Percentiles rank a stretch among this genome's conserved stretches.
Evolutionary conservation across 192 early-diverging fungal genomes (phyloP).

Genomic region (Podila epigama): DNA sequence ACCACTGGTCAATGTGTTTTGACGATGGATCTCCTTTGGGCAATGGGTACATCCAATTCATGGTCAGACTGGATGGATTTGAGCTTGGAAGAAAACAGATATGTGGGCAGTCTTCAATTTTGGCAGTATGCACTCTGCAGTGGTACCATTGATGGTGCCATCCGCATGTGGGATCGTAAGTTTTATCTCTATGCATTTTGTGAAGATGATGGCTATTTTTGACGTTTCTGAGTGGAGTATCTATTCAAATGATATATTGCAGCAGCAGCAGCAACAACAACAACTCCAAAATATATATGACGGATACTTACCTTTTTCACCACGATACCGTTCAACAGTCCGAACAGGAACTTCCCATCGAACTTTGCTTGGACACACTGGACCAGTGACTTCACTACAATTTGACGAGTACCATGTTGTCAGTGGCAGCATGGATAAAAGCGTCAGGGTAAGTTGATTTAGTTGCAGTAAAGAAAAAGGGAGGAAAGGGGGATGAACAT

Average conservation of each 20-base stretch:
- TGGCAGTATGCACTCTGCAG: slow-evolving; percentile 76
- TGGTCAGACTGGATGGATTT: slow-evolving; percentile 38
- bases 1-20: slow-evolving; percentile 67
- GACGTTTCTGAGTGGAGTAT: too few species aligned
- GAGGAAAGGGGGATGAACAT: too few species aligned
- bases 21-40: slow-evolving; percentile 76
- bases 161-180: slow-evolving; percentile 82
- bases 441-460: slow-evolving; percentile 53
- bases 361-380: slow-evolving; percentile 71
- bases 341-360: slow-evolving; percentile 77
- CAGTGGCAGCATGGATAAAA: slow-evolving; percentile 73
- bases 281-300: too few species aligned
- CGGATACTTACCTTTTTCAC: too few species aligned
- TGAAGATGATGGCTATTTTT: too few species aligned
- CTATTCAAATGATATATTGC: too few species aligned
- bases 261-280: too few species aligned
- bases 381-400: slow-evolving; percentile 65
- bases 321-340: too few species aligned
- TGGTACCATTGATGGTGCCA: slow-evolving; percentile 74
- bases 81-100: slow-evolving; percentile 50
- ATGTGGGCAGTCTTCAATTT: slow-evolving; percentile 77
- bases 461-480: background rate
- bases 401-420: slow-evolving; percentile 77
- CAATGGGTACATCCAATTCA: slow-evolving; percentile 45
- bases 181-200: background rate